Base-by-base conservation (phyloP, 164 flowering plant genomes). In the Dillenia suffruticosa region DNA sequence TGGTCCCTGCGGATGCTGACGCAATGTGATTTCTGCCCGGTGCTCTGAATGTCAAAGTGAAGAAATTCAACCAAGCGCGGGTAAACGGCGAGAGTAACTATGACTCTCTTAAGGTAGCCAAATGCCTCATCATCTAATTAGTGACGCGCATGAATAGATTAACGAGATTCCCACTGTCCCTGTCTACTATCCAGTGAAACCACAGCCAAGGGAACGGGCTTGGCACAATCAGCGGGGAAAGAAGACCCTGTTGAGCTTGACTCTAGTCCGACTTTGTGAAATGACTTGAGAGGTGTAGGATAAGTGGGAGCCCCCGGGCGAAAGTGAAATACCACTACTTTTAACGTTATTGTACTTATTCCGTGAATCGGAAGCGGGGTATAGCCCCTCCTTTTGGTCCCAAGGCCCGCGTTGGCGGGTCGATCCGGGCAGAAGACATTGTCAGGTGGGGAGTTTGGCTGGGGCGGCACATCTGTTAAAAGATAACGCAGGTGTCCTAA, bases 1-100 rank as follows among this genome's bases (percentile, higher is more conserved):
- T 74, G 80, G 77, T 71, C 79, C 70, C 51, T 50, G 65, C 68
- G 59, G 73, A 70, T 77, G 74, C 59, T 67, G 13, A 70, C 68
- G 68, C 70, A 73, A 75, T 70, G 69, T 65, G 73, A 72, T 68
- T 67, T 73, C 62, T 57, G 54, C 52, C 64, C 64, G 60, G 69
- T 72, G 73, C 76, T 72, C 70, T 73, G 69, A 75, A 75, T 72
- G 80, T 70, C 70, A 76, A 73, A 71, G 80, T 71, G 76, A 66
- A 68, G 74, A 70, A 76, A 67, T 73, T 75, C 73, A 72, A 72
- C 71, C 74, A 67, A 74, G 63, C 67, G 69, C 65, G 66, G 72
- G 71, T 69, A 65, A 67, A 61, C 59, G 47, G 63, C 71, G 65
- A 63, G 73, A 60, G 66, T 70, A 71, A 70, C 78, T 70, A 68